Conservation (phyloP, 768 basidiomycete species). For the Dentipellis fragilis region DNA sequence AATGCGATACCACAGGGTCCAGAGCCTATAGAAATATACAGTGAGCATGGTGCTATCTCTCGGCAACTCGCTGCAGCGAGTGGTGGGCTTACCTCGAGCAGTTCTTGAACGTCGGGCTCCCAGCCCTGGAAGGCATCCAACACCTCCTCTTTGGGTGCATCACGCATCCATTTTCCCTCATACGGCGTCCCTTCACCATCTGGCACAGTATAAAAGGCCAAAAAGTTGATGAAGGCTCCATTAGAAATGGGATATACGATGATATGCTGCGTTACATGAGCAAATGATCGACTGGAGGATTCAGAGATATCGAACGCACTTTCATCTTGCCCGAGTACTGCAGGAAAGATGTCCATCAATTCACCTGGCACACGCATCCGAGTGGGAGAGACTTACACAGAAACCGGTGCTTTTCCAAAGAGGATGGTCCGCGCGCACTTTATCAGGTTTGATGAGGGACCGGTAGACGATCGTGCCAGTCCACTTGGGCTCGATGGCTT, state of each 20-base stretch:
- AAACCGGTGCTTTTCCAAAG: not conserved
- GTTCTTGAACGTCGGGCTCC: not conserved
- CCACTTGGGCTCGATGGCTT: not conserved
- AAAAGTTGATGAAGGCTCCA: conserved; percentile 16
- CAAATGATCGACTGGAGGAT: conserved; percentile 1
- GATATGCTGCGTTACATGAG: conserved; percentile 14
- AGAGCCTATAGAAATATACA: not conserved
- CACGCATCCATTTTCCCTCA: conserved; percentile 16
- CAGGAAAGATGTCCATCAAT: not conserved
- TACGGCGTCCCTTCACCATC: conserved; percentile 15
- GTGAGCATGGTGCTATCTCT: not conserved
- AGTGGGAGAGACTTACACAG: not conserved
- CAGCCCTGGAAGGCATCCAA: not conserved
- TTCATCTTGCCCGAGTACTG: not conserved
- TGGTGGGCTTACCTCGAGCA: not conserved
- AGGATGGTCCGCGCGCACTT: not conserved
- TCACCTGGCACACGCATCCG: not conserved
- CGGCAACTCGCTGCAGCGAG: not conserved
- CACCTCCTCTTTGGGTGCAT: conserved; percentile 13
- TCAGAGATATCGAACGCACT: not conserved
- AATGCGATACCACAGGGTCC: conserved; percentile 17
- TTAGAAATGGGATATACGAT: conserved; percentile 19
- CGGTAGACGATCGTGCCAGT: not conserved
- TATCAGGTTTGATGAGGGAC: not conserved
- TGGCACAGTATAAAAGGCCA: conserved; percentile 15